Evolutionary conservation across 805 yeast genomes (phyloP).

Genomic region (Saturnispora sekii): DNA sequence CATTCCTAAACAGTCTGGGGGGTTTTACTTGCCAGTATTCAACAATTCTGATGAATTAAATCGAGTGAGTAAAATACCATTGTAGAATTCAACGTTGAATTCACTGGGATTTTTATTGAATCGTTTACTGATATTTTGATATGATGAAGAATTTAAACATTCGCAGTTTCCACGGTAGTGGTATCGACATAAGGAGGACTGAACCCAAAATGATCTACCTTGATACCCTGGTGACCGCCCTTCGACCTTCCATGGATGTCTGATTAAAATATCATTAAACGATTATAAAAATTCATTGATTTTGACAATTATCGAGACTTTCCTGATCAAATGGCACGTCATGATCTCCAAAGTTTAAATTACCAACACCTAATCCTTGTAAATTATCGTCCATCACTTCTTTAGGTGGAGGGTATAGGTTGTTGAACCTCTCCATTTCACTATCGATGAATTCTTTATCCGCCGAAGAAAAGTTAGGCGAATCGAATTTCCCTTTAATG

Average conservation of each 20-base stretch:
- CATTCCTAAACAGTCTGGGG: conserved; percentile 29
- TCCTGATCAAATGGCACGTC: conserved; percentile 47
- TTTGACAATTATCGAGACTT: conserved; percentile 49
- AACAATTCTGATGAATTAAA: conserved; percentile 43
- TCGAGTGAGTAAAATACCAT: too few relatives aligned
- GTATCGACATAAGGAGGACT: conserved; percentile 40
- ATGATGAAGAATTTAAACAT: conserved; percentile 78
- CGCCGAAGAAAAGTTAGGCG: conserved; percentile 39
- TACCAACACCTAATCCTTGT: conserved; percentile 32
- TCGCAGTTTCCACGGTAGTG: conserved; percentile 96
- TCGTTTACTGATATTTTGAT: conserved; percentile 19
- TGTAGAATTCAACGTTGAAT: too few relatives aligned
- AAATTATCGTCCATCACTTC: conserved; percentile 46
- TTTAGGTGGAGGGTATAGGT: conserved; percentile 70
- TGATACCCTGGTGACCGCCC: conserved; percentile 82
- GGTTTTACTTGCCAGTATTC: conserved; percentile 82
- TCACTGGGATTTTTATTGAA: neutral
- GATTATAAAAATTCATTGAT: conserved; percentile 14
- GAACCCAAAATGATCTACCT: conserved; percentile 55
- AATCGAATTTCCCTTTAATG: conserved; percentile 61
- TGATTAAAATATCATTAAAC: conserved; percentile 34
- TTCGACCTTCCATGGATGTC: conserved; percentile 88
- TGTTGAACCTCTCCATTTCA: conserved; percentile 61
- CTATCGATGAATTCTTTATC: conserved; percentile 43
- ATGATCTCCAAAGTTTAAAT: conserved; percentile 28